Evolutionary conservation across 768 basidiomycete genomes (phyloP).

Genomic region (Tricholoma terreum): DNA sequence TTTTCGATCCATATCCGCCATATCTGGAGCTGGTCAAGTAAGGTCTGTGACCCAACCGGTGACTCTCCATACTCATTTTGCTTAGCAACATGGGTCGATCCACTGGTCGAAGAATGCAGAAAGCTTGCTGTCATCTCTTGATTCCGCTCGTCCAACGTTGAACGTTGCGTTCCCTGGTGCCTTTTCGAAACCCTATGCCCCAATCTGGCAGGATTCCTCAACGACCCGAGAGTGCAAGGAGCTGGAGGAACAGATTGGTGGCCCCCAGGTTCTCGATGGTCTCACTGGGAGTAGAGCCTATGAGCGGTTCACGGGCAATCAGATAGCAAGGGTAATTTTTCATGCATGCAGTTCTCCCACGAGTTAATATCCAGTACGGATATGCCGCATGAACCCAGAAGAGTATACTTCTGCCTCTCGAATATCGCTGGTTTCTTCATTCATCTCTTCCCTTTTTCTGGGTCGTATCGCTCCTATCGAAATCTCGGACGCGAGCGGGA

Average conservation of each 20-base stretch:
- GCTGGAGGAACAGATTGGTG: conserved; percentile 66
- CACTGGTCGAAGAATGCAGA: conserved; percentile 70
- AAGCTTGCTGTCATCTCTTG: conserved; percentile 48
- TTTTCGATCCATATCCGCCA: conserved; percentile 52
- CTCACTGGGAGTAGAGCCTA: conserved; percentile 82
- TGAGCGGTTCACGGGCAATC: conserved; percentile 84
- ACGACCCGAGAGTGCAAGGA: conserved; percentile 71
- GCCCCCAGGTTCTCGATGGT: conserved; percentile 67
- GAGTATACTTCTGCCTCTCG: conserved; percentile 58
- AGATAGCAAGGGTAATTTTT: conserved; percentile 66
- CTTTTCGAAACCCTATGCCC: conserved; percentile 64
- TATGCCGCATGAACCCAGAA: conserved; percentile 50
- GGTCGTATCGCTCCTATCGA: conserved; percentile 78
- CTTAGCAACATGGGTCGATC: conserved; percentile 83
- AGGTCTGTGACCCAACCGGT: conserved; percentile 8
- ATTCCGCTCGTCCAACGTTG: conserved; percentile 44
- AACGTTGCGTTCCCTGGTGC: conserved; percentile 49
- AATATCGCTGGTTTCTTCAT: conserved; percentile 81
- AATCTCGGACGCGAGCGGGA: conserved; percentile 85
- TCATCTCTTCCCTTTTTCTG: conserved; percentile 79
- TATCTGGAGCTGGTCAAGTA: conserved; percentile 82
- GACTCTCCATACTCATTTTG: not conserved
- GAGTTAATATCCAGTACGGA: conserved; percentile 33
- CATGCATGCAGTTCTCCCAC: not conserved
- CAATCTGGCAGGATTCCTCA: conserved; percentile 92